Evolutionary conservation across 192 early-diverging fungal species (phyloP).

Genomic region (Ramicandelaber brevisporus): DNA sequence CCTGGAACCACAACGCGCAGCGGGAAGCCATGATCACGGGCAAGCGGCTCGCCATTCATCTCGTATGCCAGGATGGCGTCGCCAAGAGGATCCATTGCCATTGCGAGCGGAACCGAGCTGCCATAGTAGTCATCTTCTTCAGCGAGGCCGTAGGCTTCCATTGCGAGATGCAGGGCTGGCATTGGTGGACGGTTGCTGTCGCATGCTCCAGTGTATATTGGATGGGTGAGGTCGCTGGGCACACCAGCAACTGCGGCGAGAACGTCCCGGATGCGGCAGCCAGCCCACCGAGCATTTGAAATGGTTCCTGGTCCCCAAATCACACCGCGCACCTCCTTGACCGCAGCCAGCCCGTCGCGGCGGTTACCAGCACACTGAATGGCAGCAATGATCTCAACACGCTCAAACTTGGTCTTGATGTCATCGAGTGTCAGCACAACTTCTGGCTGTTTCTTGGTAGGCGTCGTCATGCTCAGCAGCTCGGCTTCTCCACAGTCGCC

Average conservation of each 20-base stretch:
- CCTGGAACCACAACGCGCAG: conserved; percentile 73
- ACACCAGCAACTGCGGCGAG: conserved; percentile 32
- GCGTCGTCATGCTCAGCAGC: conserved; percentile 12
- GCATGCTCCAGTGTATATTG: conserved; percentile 12
- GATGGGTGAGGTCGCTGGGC: conserved; percentile 16
- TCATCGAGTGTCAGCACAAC: conserved; percentile 20
- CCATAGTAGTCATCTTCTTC: conserved; percentile 52
- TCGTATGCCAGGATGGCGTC: conserved; percentile 55
- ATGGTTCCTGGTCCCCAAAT: conserved; percentile 59
- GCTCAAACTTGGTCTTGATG: conserved; percentile 18
- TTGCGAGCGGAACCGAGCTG: conserved; percentile 36
- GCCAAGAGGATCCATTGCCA: conserved; percentile 31
- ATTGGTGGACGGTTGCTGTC: no score
- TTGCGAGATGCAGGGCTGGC: conserved; percentile 24
- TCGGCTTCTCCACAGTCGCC: conserved; percentile 2
- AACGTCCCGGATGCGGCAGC: conserved; percentile 50
- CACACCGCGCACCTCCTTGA: conserved; percentile 53
- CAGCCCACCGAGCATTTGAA: conserved; percentile 52
- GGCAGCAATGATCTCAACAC: conserved; percentile 28
- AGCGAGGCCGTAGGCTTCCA: conserved; percentile 37
- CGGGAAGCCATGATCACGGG: conserved; percentile 72
- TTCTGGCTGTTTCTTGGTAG: conserved; percentile 7
- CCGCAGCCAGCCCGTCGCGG: conserved; percentile 46
- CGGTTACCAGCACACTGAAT: conserved; percentile 75
- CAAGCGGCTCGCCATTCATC: conserved; percentile 46